A percentile compares a stretch with the other conserved stretches of the same genome.
phyloP scores from a whole-genome alignment of 2,329 filamentous ascomycete species.

The Pseudocercospora cruenta region DNA sequence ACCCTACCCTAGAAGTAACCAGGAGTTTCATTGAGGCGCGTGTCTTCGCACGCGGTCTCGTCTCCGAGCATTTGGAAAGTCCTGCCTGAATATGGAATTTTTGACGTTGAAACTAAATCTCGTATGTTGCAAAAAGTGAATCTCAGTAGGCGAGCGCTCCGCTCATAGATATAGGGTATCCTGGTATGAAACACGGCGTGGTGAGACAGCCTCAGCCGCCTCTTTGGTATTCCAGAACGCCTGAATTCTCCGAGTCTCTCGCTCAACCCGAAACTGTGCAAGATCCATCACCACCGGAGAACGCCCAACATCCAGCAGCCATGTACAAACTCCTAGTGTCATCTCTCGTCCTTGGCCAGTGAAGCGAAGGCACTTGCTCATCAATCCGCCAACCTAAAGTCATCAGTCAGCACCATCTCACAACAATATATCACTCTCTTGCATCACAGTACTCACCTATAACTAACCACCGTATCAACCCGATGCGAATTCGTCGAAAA shows the following conservation, averaged over 20 bases:
- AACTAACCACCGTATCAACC: slow-evolving; percentile 94
- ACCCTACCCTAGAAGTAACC: background rate
- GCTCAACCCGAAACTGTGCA: too few species aligned
- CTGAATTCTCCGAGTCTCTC: background rate
- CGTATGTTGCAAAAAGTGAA: background rate
- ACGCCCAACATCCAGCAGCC: background rate
- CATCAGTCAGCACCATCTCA: background rate
- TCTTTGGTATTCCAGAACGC: background rate
- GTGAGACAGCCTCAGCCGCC: background rate
- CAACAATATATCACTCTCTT: background rate
- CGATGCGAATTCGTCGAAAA: slow-evolving; percentile 95
- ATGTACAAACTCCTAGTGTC: background rate
- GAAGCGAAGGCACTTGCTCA: background rate
- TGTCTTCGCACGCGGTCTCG: background rate
- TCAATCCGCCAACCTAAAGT: background rate
- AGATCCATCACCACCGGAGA: too few species aligned
- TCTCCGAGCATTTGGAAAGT: background rate
- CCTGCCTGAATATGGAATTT: background rate
- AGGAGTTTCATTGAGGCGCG: slow-evolving; percentile 2
- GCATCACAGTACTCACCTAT: slow-evolving; percentile 55
- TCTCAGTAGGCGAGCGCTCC: background rate
- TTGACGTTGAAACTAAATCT: background rate
- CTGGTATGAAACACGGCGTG: background rate
- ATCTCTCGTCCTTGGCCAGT: background rate
- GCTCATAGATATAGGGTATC: background rate